Percentiles rank a stretch among this genome's conserved stretches.
Conservation (phyloP, 495 filamentous ascomycete genomes). For the Penicillium lagena region DNA sequence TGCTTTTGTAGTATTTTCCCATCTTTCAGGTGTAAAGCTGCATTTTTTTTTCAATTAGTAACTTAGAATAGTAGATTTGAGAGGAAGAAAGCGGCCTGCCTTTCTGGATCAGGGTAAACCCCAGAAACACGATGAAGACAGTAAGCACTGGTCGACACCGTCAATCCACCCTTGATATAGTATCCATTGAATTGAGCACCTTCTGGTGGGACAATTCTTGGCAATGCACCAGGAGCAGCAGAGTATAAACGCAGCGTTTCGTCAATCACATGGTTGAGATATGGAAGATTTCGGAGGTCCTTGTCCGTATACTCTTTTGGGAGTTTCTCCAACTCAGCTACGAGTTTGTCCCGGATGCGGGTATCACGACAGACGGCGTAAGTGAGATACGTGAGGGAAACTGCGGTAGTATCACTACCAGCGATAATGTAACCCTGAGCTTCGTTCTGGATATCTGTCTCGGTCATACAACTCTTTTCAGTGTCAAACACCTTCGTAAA, state of each 20-base stretch:
- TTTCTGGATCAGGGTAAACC: constrained; percentile 22
- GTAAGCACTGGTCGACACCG: constrained; percentile 35
- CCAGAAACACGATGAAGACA: constrained; percentile 31
- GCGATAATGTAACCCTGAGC: constrained; percentile 44
- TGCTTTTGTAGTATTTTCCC: constrained; percentile 34
- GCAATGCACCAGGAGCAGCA: constrained; percentile 37
- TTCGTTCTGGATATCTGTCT: constrained; percentile 33
- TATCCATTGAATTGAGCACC: constrained; percentile 21
- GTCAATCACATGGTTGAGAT: constrained; percentile 30
- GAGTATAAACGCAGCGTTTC: constrained; percentile 52
- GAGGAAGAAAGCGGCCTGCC: constrained; percentile 1
- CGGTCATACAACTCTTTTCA: constrained; percentile 26
- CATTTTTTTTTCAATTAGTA: not conserved
- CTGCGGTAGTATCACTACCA: constrained; percentile 44
- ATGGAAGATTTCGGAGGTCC: constrained; percentile 32
- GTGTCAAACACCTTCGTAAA: constrained; percentile 42
- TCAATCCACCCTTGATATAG: constrained; percentile 23
- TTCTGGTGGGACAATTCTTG: constrained; percentile 27
- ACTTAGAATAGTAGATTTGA: not conserved
- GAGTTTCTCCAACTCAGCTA: constrained; percentile 33
- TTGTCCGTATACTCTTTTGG: constrained; percentile 26
- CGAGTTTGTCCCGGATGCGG: constrained; percentile 27
- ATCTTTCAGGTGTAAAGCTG: constrained; percentile 34
- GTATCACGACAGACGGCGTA: constrained; percentile 26
- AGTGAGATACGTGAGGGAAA: constrained; percentile 35